Evolutionary conservation across 2,329 filamentous ascomycete genomes (phyloP).

Genomic region (Ustulina deusta): DNA sequence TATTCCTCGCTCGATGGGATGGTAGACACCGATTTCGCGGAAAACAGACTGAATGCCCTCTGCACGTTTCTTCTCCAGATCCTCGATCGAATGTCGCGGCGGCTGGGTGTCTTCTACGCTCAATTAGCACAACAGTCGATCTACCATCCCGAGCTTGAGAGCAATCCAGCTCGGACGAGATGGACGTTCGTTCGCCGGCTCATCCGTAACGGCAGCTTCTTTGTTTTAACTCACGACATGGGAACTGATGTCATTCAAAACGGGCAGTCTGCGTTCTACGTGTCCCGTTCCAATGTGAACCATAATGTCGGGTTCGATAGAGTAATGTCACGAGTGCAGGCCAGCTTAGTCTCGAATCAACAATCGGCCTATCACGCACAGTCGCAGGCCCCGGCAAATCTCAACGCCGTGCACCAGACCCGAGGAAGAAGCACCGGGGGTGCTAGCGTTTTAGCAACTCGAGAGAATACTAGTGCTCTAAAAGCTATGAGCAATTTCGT

Average conservation of each 20-base stretch:
- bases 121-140: constrained; percentile 63
- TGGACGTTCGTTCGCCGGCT: constrained; percentile 64
- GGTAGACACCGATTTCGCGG: constrained; percentile 54
- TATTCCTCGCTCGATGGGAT: constrained; percentile 37
- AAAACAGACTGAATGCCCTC: constrained; percentile 55
- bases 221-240: constrained; percentile 58
- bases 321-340: constrained; percentile 58
- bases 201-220: constrained; percentile 64
- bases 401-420: constrained; percentile 58
- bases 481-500: constrained; percentile 60
- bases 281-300: constrained; percentile 46
- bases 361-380: constrained; percentile 37
- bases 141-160: constrained; percentile 64
- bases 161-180: constrained; percentile 63
- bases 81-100: constrained; percentile 65
- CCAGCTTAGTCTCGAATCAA: constrained; percentile 48
- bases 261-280: constrained; percentile 43
- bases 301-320: constrained; percentile 59
- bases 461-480: constrained; percentile 58
- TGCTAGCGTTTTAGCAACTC: constrained; percentile 56
- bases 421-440: constrained; percentile 52
- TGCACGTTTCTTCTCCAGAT: constrained; percentile 63
- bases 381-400: constrained; percentile 47
- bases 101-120: constrained; percentile 64
- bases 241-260: constrained; percentile 45